Conservation (phyloP, 352 stramenopile genomes). For the Phytophthora idaei region DNA sequence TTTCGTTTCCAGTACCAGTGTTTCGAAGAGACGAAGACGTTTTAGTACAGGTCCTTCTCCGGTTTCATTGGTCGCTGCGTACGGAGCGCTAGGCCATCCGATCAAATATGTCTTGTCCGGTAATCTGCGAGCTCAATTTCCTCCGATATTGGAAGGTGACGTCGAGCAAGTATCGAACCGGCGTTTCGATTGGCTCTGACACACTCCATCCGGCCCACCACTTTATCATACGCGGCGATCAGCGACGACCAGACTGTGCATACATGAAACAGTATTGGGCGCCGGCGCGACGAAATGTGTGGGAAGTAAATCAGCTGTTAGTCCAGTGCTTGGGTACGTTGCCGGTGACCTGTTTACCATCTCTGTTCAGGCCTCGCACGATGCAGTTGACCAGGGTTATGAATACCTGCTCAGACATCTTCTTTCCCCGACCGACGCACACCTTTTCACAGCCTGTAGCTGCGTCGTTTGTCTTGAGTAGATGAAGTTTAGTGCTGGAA, state of each 20-base stretch:
- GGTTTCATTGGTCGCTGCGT: neutral
- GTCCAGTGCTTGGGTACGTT: slow-evolving; percentile 15
- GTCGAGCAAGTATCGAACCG: slow-evolving; percentile 19
- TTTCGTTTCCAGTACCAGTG: slow-evolving; percentile 8
- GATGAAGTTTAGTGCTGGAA: neutral
- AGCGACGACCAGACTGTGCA: neutral
- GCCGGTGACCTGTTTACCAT: neutral
- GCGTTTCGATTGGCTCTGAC: slow-evolving; percentile 12
- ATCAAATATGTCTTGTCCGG: slow-evolving; percentile 3
- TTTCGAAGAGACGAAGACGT: slow-evolving; percentile 5
- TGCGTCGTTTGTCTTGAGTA: neutral
- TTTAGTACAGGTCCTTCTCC: slow-evolving; percentile 5
- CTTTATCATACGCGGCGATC: slow-evolving; percentile 24
- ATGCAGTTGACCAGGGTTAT: slow-evolving; percentile 15
- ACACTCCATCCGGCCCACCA: slow-evolving; percentile 23
- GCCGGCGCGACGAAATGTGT: neutral
- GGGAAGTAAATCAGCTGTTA: neutral
- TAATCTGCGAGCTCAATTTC: slow-evolving; percentile 10
- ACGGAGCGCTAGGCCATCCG: neutral
- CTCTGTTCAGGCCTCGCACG: neutral
- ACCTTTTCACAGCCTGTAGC: slow-evolving; percentile 8
- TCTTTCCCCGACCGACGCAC: slow-evolving; percentile 12
- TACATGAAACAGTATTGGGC: neutral
- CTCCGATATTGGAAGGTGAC: slow-evolving; percentile 1
- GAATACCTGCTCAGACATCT: slow-evolving; percentile 12